Base-by-base conservation (phyloP, 345 rosid species). In the Salix suchowensis region DNA sequence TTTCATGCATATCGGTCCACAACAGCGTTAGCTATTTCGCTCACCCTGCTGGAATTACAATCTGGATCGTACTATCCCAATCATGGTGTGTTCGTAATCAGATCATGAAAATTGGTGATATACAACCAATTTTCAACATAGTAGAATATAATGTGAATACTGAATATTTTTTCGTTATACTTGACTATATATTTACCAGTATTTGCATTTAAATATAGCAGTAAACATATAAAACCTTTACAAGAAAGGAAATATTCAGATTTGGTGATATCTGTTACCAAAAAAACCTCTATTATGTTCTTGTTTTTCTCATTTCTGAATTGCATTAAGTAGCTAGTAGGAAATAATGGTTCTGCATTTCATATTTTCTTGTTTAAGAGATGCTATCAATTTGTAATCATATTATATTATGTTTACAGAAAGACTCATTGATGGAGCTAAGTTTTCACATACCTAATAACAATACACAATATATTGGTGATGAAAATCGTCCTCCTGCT, bases 341-440 rank as follows among this genome's bases (percentile, higher is more conserved):
- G 16, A 67, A 32, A 10, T 67, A n/a, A 18, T 44, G 26, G 19
- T 18, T 80, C 28, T 62, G 14, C 18, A n/a, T 42, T 42, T 55
- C 48, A 11, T 19, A 67, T n/a, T 75, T 61, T 46, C 21, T 46
- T 50, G 26, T 62, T 75, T 52, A 21, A 69, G 30, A 60, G n/a
- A 32, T 9, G 46, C 23, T 70, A 7, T 54, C n/a, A 16, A 11
- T 32, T 48, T 70, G 68, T 76, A 18, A 70, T 72, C 52, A 7
- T 66, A 11, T 68, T 76, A 46, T 55, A 28, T 48, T 50, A 23
- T 77, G 46, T 52, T 68, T 82, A 30, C 92, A 96, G 97, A 96
- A 96, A 87, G 99, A 96, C 81, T 92, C 97, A 4, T 32, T 96
- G 88, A 96, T 92, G 98, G 98, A 96, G 88, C 89, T 94, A 75